Percentiles rank a stretch among this genome's conserved stretches.
Conservation (phyloP, 2,329 filamentous ascomycete genomes). For the Diaporthe eres region DNA sequence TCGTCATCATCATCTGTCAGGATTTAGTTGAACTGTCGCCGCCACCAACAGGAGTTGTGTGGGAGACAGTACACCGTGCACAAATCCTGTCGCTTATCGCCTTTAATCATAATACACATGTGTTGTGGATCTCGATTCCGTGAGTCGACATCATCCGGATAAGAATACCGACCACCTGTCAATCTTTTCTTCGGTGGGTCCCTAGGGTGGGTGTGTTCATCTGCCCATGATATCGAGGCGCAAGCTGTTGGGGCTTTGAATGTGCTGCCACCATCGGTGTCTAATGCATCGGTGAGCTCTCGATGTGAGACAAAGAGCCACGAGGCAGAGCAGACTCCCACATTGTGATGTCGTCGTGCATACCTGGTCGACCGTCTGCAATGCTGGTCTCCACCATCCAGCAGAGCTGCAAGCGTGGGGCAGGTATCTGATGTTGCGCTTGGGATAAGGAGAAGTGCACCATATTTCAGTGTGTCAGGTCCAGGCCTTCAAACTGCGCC, state of each 20-base stretch:
- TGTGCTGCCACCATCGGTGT: neutral
- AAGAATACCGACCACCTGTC: constrained; percentile 26
- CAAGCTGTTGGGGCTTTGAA: constrained; percentile 2
- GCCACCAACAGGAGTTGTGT: constrained; percentile 32
- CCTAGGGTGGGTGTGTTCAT: constrained; percentile 25
- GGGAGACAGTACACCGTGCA: constrained; percentile 1
- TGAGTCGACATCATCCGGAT: neutral
- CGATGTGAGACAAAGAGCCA: constrained; percentile 30
- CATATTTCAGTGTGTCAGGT: neutral
- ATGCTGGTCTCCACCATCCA: neutral
- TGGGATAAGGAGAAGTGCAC: neutral
- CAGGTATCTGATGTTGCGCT: neutral
- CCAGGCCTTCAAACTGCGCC: neutral
- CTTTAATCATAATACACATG: neutral
- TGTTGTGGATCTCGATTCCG: constrained; percentile 19
- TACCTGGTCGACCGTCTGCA: neutral
- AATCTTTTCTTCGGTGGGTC: constrained; percentile 22
- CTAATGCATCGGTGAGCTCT: constrained; percentile 4
- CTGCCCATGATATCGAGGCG: constrained; percentile 28
- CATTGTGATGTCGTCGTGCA: constrained; percentile 29
- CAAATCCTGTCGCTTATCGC: constrained; percentile 28
- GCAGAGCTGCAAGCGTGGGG: constrained; percentile 14
- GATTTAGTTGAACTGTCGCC: constrained; percentile 23
- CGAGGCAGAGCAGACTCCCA: constrained; percentile 7
- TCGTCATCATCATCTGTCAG: constrained; percentile 36